Conservation (phyloP, 2,329 filamentous ascomycete genomes). For the Apiospora koreana region DNA sequence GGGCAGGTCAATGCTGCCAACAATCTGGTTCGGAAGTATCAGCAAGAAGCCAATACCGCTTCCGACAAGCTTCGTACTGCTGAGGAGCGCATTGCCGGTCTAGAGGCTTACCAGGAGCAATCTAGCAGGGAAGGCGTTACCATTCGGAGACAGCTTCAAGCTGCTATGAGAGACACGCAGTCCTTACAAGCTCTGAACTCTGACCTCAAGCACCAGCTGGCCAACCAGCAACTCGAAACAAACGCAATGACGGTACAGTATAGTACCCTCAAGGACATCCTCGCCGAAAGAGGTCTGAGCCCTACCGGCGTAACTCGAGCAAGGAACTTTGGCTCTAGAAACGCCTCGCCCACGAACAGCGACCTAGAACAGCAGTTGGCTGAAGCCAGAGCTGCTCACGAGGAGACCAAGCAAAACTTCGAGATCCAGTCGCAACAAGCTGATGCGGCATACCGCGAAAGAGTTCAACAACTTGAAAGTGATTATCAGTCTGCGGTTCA, state of each 20-base stretch:
- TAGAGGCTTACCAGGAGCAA: constrained; percentile 97
- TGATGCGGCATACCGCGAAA: constrained; percentile 88
- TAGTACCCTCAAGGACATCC: constrained; percentile 87
- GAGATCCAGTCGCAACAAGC: constrained; percentile 82
- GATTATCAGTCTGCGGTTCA: constrained; percentile 98
- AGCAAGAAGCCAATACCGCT: constrained; percentile 82
- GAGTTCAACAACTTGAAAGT: constrained; percentile 89
- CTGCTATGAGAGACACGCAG: constrained; percentile 80
- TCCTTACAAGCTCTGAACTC: constrained; percentile 77
- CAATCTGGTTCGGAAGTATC: constrained; percentile 80
- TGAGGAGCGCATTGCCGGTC: constrained; percentile 93
- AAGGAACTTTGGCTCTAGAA: constrained; percentile 71
- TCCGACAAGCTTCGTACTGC: constrained; percentile 88
- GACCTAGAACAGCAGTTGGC: constrained; percentile 90
- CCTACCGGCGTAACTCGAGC: constrained; percentile 71
- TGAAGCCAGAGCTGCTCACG: constrained; percentile 74
- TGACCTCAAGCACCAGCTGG: constrained; percentile 79
- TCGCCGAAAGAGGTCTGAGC: constrained; percentile 86
- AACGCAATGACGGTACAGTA: constrained; percentile 92
- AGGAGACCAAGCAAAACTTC: constrained; percentile 78
- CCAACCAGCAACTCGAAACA: constrained; percentile 87
- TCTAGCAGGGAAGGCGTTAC: constrained; percentile 89
- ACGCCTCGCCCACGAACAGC: constrained; percentile 78
- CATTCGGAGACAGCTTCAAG: constrained; percentile 87
- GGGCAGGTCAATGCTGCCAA: constrained; percentile 79